phyloP scores from a whole-genome alignment of 2,329 filamentous ascomycete species.

The Xylariaceae sp. region DNA sequence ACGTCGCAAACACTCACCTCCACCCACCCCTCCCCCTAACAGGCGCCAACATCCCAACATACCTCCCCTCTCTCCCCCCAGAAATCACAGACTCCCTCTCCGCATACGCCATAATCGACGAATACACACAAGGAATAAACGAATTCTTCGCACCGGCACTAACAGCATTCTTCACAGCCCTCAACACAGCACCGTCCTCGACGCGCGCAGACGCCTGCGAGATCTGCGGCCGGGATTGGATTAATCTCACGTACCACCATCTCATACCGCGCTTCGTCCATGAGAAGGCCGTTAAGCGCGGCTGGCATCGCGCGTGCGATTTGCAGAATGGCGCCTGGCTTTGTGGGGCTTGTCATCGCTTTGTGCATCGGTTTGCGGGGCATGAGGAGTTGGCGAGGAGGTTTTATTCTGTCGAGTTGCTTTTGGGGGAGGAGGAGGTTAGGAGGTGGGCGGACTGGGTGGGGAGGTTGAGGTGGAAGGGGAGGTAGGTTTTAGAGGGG shows the following conservation, averaged over 20 bases:
- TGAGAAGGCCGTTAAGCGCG: constrained; percentile 67
- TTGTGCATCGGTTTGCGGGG: constrained; percentile 68
- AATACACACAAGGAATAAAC: constrained; percentile 39
- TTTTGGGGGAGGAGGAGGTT: constrained; percentile 68
- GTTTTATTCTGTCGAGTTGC: constrained; percentile 66
- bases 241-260: constrained; percentile 77
- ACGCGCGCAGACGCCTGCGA: constrained; percentile 62
- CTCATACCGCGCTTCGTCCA: constrained; percentile 76
- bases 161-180: constrained; percentile 53
- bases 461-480: constrained; percentile 68
- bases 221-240: constrained; percentile 68
- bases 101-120: constrained; percentile 59
- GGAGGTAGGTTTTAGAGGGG: constrained; percentile 14
- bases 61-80: constrained; percentile 52
- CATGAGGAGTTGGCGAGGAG: constrained; percentile 74
- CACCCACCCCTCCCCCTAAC: constrained; percentile 56
- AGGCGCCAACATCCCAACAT: constrained; percentile 41
- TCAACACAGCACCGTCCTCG: constrained; percentile 52
- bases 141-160: constrained; percentile 61
- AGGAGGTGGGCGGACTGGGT: constrained; percentile 68
- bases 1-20: constrained; percentile 47
- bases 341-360: constrained; percentile 76
- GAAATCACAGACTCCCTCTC: constrained; percentile 60
- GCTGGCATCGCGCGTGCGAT: constrained; percentile 72
- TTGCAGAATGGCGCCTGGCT: constrained; percentile 81